Evolutionary conservation across 2,329 filamentous ascomycete species (phyloP).

Genomic region (Cytospora schulzeri): DNA sequence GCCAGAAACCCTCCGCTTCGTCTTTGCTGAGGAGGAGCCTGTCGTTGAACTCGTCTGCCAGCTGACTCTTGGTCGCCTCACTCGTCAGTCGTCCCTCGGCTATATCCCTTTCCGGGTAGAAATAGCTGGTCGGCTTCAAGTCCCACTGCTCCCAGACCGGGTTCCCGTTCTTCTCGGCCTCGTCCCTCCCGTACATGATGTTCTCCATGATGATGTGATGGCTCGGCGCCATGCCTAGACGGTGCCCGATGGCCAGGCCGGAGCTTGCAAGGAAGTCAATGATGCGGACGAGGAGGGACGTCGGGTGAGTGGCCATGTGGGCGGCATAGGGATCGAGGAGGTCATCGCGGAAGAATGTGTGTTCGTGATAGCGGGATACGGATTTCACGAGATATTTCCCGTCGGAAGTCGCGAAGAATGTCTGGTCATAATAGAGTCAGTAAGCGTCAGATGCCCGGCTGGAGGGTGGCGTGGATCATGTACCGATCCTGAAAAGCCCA

Average conservation of each 20-base stretch:
- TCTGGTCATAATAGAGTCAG: slow-evolving; percentile 41
- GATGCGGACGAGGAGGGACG: slow-evolving; percentile 69
- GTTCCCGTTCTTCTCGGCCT: slow-evolving; percentile 38
- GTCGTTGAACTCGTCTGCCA: slow-evolving; percentile 69
- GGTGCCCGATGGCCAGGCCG: slow-evolving; percentile 58
- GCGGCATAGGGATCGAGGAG: slow-evolving; percentile 65
- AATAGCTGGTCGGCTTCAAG: slow-evolving; percentile 73
- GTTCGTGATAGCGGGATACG: slow-evolving; percentile 68
- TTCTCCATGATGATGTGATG: slow-evolving; percentile 83
- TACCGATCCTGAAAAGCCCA: slow-evolving; percentile 74
- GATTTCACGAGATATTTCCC: slow-evolving; percentile 72
- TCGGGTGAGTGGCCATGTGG: slow-evolving; percentile 62
- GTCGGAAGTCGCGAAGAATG: slow-evolving; percentile 70
- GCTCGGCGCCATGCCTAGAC: slow-evolving; percentile 63
- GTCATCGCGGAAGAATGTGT: slow-evolving; percentile 69
- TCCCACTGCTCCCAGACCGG: slow-evolving; percentile 71
- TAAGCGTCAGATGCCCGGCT: not conserved
- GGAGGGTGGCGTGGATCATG: not conserved
- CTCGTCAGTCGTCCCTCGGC: slow-evolving; percentile 64
- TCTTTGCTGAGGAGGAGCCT: slow-evolving; percentile 60
- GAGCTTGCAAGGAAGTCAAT: slow-evolving; percentile 67
- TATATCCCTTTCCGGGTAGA: slow-evolving; percentile 74
- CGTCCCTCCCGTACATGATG: slow-evolving; percentile 62
- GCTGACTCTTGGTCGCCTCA: slow-evolving; percentile 64
- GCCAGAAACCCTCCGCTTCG: slow-evolving; percentile 58